These are phyloP conservation scores for Durotheca rogersii DNA, from an alignment of 495 filamentous ascomycete genomes.

Conservation along the genomic window DNA sequence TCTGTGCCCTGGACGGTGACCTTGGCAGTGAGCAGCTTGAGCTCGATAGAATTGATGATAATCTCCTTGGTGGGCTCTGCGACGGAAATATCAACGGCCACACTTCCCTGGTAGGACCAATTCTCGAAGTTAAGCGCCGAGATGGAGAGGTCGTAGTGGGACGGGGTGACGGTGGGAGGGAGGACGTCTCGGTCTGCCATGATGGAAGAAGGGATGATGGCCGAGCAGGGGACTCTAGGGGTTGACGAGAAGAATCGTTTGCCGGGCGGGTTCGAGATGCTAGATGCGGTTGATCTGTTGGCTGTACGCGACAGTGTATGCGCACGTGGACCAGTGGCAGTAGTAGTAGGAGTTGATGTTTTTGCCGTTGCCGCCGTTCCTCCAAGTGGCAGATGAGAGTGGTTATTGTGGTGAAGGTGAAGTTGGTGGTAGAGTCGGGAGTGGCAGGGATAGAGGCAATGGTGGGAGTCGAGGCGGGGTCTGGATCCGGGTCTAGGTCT, in stretches of 20 bases:
- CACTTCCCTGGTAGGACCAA: constrained; percentile 82
- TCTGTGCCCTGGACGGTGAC: constrained; percentile 48
- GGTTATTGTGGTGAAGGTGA: constrained; percentile 7
- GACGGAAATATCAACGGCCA: constrained; percentile 62
- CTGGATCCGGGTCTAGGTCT: constrained; percentile 22
- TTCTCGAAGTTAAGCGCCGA: constrained; percentile 71
- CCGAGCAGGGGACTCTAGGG: constrained; percentile 27
- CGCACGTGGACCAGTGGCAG: constrained; percentile 7
- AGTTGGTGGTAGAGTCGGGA: background rate
- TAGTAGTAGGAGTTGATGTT: too few relatives aligned
- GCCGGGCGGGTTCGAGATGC: too few relatives aligned
- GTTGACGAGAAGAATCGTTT: constrained; percentile 32
- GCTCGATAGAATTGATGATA: constrained; percentile 68
- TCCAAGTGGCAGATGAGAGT: constrained; percentile 8
- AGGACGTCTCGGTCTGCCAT: constrained; percentile 58
- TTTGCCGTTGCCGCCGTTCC: too few relatives aligned
- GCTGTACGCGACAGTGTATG: constrained; percentile 2
- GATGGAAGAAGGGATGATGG: constrained; percentile 39
- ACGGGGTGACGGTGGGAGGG: constrained; percentile 69
- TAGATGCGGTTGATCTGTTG: background rate
- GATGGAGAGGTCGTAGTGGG: constrained; percentile 82
- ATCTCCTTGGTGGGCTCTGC: constrained; percentile 65
- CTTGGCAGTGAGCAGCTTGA: constrained; percentile 60
- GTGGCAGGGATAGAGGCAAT: background rate
- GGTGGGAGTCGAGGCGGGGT: constrained; percentile 21